phyloP scores from a whole-genome alignment of 352 stramenopile species.

The Pythium plurisporium region DNA sequence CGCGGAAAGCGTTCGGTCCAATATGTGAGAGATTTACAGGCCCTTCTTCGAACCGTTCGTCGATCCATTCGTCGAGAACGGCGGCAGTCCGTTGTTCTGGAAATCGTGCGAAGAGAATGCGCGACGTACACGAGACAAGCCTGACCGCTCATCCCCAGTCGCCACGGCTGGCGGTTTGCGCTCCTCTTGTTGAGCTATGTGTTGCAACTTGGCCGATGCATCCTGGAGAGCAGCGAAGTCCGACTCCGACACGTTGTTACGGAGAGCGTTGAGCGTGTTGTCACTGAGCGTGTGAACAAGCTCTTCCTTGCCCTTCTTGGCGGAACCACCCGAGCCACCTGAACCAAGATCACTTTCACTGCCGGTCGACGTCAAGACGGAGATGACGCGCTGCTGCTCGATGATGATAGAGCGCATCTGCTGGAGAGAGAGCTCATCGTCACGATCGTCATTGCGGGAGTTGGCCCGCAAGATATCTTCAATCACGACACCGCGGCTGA shows the following conservation, averaged over 20 bases:
- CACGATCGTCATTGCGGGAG: slow-evolving; percentile 32
- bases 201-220: slow-evolving; percentile 27
- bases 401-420: slow-evolving; percentile 47
- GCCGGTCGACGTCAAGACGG: slow-evolving; percentile 26
- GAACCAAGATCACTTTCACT: slow-evolving; percentile 30
- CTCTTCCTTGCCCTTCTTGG: slow-evolving; percentile 25
- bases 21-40: neutral
- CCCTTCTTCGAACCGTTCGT: slow-evolving; percentile 9
- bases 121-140: slow-evolving; percentile 18
- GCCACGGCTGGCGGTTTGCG: neutral
- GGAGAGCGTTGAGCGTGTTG: slow-evolving; percentile 30
- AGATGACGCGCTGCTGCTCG: slow-evolving; percentile 42
- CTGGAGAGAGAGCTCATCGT: slow-evolving; percentile 38
- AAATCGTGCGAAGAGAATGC: slow-evolving; percentile 25
- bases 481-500: slow-evolving; percentile 92
- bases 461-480: slow-evolving; percentile 87
- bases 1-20: too few relatives aligned
- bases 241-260: slow-evolving; percentile 32
- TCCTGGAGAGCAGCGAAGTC: slow-evolving; percentile 34
- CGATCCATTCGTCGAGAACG: slow-evolving; percentile 16
- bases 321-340: neutral
- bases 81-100: slow-evolving; percentile 22
- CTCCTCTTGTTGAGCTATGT: slow-evolving; percentile 25
- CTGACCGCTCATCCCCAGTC: neutral
- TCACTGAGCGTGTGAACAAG: slow-evolving; percentile 33